Evolutionary conservation across 2,329 filamentous ascomycete genomes (phyloP).

Genomic region (Penicillium griseofulvum): DNA sequence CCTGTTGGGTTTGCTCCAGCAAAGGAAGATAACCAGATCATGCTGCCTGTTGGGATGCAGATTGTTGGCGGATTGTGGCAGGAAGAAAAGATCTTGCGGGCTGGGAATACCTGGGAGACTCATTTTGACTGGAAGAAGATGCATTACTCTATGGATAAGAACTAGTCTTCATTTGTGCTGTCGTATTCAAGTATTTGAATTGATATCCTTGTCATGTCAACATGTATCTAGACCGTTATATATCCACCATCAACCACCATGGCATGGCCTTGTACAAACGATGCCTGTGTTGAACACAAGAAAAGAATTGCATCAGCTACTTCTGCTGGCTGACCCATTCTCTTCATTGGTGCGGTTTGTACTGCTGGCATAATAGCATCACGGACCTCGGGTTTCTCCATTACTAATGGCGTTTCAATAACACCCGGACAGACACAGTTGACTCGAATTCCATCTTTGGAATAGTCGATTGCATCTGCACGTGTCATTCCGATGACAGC

Average conservation of each 20-base stretch:
- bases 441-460: conserved; percentile 35
- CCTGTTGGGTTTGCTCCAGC: conserved; percentile 48
- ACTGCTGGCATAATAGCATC: conserved; percentile 44
- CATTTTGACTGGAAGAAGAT: conserved; percentile 26
- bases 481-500: conserved; percentile 59
- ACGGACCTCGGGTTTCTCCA: conserved; percentile 39
- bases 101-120: conserved; percentile 25
- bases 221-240: conserved; percentile 36
- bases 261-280: conserved; percentile 54
- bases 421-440: conserved; percentile 43
- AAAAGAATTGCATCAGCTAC: conserved; percentile 53
- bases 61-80: conserved; percentile 48
- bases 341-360: conserved; percentile 50
- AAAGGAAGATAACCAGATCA: conserved; percentile 24
- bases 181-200: too few species aligned
- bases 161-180: neutral
- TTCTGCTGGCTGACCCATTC: conserved; percentile 52
- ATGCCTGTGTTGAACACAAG: conserved; percentile 49
- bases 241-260: conserved; percentile 56
- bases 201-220: neutral
- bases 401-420: conserved; percentile 51
- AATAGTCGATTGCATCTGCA: conserved; percentile 58
- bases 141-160: conserved; percentile 4
- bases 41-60: conserved; percentile 55
- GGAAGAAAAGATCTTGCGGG: conserved; percentile 26